These are phyloP conservation scores for Coniferiporia sulphurascens DNA, from an alignment of 1,284 basidiomycete genomes.

Conservation along the genomic window DNA sequence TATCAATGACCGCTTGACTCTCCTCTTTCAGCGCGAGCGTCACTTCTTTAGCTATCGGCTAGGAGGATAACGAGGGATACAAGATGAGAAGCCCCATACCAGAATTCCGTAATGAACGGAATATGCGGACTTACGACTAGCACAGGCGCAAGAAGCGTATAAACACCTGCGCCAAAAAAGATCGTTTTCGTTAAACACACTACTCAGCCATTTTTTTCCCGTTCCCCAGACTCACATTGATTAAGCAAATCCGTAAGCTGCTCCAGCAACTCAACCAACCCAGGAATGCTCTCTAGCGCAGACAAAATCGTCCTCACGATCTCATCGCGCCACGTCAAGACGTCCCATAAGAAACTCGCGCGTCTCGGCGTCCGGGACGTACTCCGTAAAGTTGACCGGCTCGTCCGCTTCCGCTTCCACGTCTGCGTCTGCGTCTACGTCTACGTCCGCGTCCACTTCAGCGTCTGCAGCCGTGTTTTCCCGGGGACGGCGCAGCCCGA, in stretches of 20 bases:
- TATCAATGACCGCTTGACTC: constrained; percentile 38
- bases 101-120: too few relatives aligned
- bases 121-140: constrained; percentile 19
- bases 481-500: constrained; percentile 21
- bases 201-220: too few relatives aligned
- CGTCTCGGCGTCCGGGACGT: constrained; percentile 40
- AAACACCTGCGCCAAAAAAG: constrained; percentile 25
- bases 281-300: constrained; percentile 34
- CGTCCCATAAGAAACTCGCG: constrained; percentile 44
- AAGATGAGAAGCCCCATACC: too few relatives aligned
- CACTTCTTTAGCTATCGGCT: constrained; percentile 30
- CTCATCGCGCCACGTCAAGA: constrained; percentile 45
- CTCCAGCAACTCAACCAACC: constrained; percentile 48
- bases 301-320: constrained; percentile 21
- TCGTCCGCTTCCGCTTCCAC: neutral
- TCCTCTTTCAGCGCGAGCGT: constrained; percentile 33
- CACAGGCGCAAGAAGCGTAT: constrained; percentile 39
- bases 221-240: constrained; percentile 25
- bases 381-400: constrained; percentile 22
- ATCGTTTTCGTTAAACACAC: too few relatives aligned
- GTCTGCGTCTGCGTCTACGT: constrained; percentile 28
- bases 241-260: constrained; percentile 30
- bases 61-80: too few relatives aligned
- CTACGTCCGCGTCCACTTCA: constrained; percentile 7
- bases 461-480: constrained; percentile 27